phyloP scores from a whole-genome alignment of 805 yeast genomes.

The Komagataella mondaviorum region DNA sequence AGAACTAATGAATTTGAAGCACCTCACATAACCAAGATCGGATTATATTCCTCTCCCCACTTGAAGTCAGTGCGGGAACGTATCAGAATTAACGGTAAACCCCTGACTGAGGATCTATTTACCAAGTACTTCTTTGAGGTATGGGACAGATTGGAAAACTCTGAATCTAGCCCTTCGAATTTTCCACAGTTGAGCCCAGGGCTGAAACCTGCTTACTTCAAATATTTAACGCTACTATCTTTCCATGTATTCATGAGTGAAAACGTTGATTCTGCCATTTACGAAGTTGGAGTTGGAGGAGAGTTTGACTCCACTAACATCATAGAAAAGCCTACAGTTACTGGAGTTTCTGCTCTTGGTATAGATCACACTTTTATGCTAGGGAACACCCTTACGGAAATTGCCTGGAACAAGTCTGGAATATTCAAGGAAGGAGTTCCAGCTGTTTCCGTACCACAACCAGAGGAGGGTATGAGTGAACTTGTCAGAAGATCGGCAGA shows the following conservation, averaged over 20 bases:
- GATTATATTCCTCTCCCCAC: constrained; percentile 95
- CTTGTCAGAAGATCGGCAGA: constrained; percentile 60
- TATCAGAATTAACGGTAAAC: constrained; percentile 75
- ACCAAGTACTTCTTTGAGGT: constrained; percentile 88
- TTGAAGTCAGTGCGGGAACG: constrained; percentile 87
- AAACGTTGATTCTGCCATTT: constrained; percentile 85
- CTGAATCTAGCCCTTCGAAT: constrained; percentile 36
- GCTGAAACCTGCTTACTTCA: constrained; percentile 84
- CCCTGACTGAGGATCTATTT: constrained; percentile 69
- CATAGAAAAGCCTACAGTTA: constrained; percentile 62
- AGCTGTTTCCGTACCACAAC: constrained; percentile 53
- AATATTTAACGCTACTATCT: constrained; percentile 77
- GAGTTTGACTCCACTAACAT: constrained; percentile 94
- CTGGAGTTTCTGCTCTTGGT: constrained; percentile 81
- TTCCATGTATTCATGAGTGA: constrained; percentile 85
- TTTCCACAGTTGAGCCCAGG: constrained; percentile 69
- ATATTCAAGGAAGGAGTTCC: constrained; percentile 60
- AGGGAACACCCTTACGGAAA: constrained; percentile 77
- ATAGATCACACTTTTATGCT: constrained; percentile 83
- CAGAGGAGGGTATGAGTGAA: constrained; percentile 38
- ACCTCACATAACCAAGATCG: constrained; percentile 43
- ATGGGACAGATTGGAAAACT: constrained; percentile 64
- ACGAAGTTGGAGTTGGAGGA: constrained; percentile 98
- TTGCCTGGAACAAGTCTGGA: constrained; percentile 96
- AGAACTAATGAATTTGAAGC: background rate